Conservation (phyloP, 2,329 filamentous ascomycete genomes). For the Kalaharituber pfeilii region DNA sequence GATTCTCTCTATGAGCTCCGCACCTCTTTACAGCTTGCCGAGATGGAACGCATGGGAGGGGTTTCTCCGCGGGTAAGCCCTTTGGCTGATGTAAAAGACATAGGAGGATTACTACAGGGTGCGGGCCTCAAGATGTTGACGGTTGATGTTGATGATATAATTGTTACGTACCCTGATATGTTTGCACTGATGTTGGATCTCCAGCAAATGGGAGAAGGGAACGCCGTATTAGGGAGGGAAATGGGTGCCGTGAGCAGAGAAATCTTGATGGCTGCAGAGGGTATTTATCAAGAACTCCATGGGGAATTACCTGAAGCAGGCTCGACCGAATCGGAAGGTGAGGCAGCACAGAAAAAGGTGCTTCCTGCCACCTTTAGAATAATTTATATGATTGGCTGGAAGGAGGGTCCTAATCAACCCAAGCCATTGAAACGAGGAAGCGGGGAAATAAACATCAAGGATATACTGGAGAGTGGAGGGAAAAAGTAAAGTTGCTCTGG, state of each 20-base stretch:
- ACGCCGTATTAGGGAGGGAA: conserved; percentile 72
- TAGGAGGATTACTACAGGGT: conserved; percentile 69
- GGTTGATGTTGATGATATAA: conserved; percentile 91
- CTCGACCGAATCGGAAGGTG: conserved; percentile 18
- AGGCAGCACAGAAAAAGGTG: conserved; percentile 25
- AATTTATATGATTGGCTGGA: conserved; percentile 75
- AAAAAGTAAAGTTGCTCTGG: background rate
- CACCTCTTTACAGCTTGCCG: conserved; percentile 80
- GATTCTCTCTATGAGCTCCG: conserved; percentile 88
- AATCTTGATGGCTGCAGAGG: conserved; percentile 70
- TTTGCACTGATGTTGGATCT: conserved; percentile 87
- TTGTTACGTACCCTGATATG: conserved; percentile 80
- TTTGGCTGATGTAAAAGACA: conserved; percentile 75
- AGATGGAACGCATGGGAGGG: conserved; percentile 77
- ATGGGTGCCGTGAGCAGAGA: conserved; percentile 58
- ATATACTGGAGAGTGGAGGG: conserved; percentile 27
- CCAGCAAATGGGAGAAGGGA: conserved; percentile 90
- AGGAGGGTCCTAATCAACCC: conserved; percentile 59
- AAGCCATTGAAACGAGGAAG: conserved; percentile 69
- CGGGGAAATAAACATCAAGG: conserved; percentile 74
- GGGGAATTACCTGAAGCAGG: conserved; percentile 38
- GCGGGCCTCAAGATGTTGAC: conserved; percentile 92
- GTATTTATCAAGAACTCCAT: conserved; percentile 75
- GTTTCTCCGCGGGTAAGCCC: conserved; percentile 83
- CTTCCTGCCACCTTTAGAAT: conserved; percentile 82